Evolutionary conservation across 139 green algal genomes (phyloP).

Genomic region (Coelastrella sp.): DNA sequence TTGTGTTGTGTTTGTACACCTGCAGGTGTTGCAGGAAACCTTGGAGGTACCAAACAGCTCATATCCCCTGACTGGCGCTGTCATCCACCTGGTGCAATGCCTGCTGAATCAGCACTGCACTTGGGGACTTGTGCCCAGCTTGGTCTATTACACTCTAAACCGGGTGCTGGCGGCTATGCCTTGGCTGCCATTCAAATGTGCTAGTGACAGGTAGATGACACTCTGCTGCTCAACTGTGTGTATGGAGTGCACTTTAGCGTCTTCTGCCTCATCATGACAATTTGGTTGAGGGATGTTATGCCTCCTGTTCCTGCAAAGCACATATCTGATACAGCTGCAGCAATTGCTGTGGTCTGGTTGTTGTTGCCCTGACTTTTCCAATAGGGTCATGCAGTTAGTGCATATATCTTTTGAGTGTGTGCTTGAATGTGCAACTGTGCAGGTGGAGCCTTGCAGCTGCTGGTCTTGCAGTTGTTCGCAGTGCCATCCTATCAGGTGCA

Average conservation of each 20-base stretch:
- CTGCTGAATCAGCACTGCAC: constrained; percentile 53
- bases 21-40: constrained; percentile 46
- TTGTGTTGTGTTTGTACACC: not conserved
- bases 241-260: no score
- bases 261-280: no score
- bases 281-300: no score
- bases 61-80: constrained; percentile 61
- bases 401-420: not conserved
- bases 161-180: constrained; percentile 48
- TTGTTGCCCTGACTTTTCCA: no score
- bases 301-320: no score
- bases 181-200: constrained; percentile 43
- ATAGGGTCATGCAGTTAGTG: no score
- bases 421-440: not conserved
- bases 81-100: constrained; percentile 54
- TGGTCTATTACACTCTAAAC: constrained; percentile 55
- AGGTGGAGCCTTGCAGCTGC: constrained; percentile 53
- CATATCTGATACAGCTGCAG: no score
- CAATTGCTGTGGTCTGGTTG: no score
- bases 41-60: constrained; percentile 52
- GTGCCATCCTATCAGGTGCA: constrained; percentile 22
- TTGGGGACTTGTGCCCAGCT: constrained; percentile 30
- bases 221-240: not conserved
- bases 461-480: constrained; percentile 54
- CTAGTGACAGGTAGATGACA: not conserved